Base-by-base conservation (phyloP, 75 land plant genomes). In the Larix kaempferi region DNA sequence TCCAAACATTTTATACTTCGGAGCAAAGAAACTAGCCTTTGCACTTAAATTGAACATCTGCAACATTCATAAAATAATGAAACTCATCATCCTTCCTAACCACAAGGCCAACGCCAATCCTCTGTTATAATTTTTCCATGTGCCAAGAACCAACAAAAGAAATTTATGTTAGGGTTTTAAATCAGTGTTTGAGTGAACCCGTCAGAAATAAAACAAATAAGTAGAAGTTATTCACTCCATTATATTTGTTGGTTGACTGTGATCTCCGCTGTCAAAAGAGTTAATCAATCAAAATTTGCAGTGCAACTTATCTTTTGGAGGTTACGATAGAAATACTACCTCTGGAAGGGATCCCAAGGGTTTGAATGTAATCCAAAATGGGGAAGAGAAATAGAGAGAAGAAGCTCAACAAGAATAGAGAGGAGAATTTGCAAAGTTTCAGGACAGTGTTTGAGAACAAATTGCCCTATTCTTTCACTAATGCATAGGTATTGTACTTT, bases 41-140 rank as follows among this genome's bases (percentile, higher is more conserved):
- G 99, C 99, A 86, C 97, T 96, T 96, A 96, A 82, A 77, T 96
- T 96, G 99, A 82, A 93, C 66, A 86, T 90, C 92, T 55, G 96
- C 99, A 82, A 93, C 99, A 84, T 91, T 96, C 61, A 91, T 78
- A 73, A 93, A 96, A 83, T 83, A 95, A 67, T 90, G 98, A 23
- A 78, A 76, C 78, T 87, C 80, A 27, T 78, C 79, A 64, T 64
- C 71, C 71, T 77, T 78, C 62, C 84, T 86, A 62, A 37, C 82
- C 52, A 89, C 85, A 44, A 77, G 76, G 44, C 99, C 99, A 67
- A 93, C 88, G 82, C 93, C 99, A 49, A 93, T 80, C 75, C 74
- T 75, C 52, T 89, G 78, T 71, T 80, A 29, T 1, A 29, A 0
- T 29, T 29, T 29, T 29, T 29, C 33, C 33, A 29, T 29, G 33